phyloP scores from a whole-genome alignment of 371 early-diverging fungal genomes.

The Mucor racemosus region DNA sequence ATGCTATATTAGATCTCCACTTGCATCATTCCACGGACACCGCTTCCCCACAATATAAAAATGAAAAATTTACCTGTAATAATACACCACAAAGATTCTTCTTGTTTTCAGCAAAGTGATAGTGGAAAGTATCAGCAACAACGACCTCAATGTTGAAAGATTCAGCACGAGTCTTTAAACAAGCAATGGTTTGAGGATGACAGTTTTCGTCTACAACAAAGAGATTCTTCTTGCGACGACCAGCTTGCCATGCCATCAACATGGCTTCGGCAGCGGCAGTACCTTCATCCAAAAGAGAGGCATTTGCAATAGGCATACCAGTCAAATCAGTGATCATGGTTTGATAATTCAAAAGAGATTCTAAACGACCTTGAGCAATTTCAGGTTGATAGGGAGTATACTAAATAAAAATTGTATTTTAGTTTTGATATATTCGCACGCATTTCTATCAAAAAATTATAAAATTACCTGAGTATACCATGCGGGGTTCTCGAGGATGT shows the following conservation, averaged over 20 bases:
- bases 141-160: slow-evolving; percentile 90
- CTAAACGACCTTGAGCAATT: slow-evolving; percentile 96
- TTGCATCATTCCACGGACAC: not conserved
- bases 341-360: slow-evolving; percentile 95
- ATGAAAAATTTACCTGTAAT: slow-evolving; percentile 72
- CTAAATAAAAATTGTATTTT: too few relatives aligned
- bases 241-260: slow-evolving; percentile 83
- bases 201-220: slow-evolving; percentile 93
- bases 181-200: slow-evolving; percentile 95
- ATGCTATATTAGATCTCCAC: slow-evolving; percentile 3
- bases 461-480: slow-evolving; percentile 91
- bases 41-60: slow-evolving; percentile 9
- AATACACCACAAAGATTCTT: slow-evolving; percentile 87
- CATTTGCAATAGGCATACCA: slow-evolving; percentile 94
- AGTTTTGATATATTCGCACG: not conserved
- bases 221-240: slow-evolving; percentile 73
- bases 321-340: slow-evolving; percentile 95
- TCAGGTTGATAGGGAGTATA: slow-evolving; percentile 99
- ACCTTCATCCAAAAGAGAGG: slow-evolving; percentile 95
- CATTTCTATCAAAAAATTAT: not conserved
- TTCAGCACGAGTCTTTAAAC: slow-evolving; percentile 91
- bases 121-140: slow-evolving; percentile 77
- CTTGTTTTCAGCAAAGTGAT: slow-evolving; percentile 76
- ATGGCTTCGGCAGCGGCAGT: slow-evolving; percentile 98
- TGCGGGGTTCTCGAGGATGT: slow-evolving; percentile 95